Evolutionary conservation across 345 rosid genomes (phyloP), one percentile per base, ranked within the genome.

Genomic region (Populus simonii): DNA sequence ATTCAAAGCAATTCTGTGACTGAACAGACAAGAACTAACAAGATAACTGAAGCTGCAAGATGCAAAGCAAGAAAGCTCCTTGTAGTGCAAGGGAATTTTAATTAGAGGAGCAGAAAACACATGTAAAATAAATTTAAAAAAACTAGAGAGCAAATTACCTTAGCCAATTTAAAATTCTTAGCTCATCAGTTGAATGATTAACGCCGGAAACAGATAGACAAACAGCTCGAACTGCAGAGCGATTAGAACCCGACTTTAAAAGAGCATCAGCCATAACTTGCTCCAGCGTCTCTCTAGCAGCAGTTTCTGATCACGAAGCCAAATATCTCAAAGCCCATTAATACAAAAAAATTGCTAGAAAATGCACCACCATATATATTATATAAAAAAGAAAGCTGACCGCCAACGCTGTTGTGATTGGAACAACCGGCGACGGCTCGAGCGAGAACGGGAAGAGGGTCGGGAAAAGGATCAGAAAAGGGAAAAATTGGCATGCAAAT

Each of bases 131-230:
- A 27, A 10, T 23, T 63, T 23, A 1, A 29, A n/a, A 63, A 31
- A 31, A 39, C 11, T 62, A 71, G 81, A 76, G 45, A 49, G 43
- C 85, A 70, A 75, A 92, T 47, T 15, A 47, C 99, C 99, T 94
- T 76, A 96, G 93, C 99, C 97, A 96, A 69, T 76, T 80, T 76
- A 90, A 74, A 62, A 94, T 84, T 81, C 95, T 85, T 80, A 87
- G 86, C 86, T 92, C 90, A 83, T 96, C 99, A 0, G 93, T 87
- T 63, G 95, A 93, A 83, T 92, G 97, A 76, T 96, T 92, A 36
- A 96, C 99, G 80, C 98, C 99, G 66, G 99, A 92, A 66, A 96
- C 95, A 4, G 95, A 97, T 80, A 96, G 90, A 79, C 97, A 96
- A 74, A 96, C 97, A 83, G 95, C 94, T 3, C 88, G 87, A 74